A percentile compares a stretch with the other conserved stretches of the same genome.
phyloP scores from a whole-genome alignment of 768 basidiomycete species.

The Suillus subaureus region DNA sequence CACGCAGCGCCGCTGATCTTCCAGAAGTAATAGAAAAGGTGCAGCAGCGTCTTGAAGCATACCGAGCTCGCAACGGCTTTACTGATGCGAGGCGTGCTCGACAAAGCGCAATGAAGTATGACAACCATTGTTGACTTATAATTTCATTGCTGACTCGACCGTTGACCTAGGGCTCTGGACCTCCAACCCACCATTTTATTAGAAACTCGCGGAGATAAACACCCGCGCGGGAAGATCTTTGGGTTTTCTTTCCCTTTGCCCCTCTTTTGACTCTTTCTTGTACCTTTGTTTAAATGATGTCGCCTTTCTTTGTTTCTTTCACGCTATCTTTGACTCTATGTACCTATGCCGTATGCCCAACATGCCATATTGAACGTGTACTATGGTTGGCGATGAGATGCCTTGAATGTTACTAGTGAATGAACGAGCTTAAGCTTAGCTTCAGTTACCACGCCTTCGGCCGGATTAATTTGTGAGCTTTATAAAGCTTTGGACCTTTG shows the following conservation, averaged over 20 bases:
- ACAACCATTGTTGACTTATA: background rate
- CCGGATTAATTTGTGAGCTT: constrained; percentile 18
- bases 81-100: constrained; percentile 24
- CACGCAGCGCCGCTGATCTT: constrained; percentile 31
- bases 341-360: constrained; percentile 10
- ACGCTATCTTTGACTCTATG: constrained; percentile 9
- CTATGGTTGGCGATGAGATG: background rate
- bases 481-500: constrained; percentile 17
- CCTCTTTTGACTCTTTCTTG: constrained; percentile 21
- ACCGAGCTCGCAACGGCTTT: constrained; percentile 21
- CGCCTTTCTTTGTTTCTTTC: background rate
- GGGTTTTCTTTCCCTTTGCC: constrained; percentile 20
- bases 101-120: constrained; percentile 26
- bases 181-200: constrained; percentile 31
- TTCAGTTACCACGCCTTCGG: constrained; percentile 24
- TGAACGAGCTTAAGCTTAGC: background rate
- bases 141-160: constrained; percentile 9
- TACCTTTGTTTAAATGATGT: constrained; percentile 7
- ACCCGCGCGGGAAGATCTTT: constrained; percentile 11
- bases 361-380: background rate
- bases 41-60: constrained; percentile 24
- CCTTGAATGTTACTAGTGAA: background rate
- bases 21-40: constrained; percentile 37
- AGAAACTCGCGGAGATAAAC: constrained; percentile 13
- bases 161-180: constrained; percentile 23